Base-by-base conservation (phyloP, 2,329 filamentous ascomycete species). In the Ascochyta pisi region DNA sequence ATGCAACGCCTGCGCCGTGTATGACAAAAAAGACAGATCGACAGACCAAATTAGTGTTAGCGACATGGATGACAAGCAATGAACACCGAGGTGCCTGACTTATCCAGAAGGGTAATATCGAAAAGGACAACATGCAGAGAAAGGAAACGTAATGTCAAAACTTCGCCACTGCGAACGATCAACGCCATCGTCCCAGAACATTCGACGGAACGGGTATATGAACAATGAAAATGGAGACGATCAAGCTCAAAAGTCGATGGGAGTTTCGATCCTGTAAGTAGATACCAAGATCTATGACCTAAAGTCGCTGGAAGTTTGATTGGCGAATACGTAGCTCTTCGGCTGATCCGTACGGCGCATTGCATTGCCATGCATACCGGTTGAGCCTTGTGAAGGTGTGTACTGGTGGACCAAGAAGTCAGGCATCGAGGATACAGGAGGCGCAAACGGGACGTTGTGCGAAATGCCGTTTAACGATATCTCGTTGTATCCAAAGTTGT, bases 281-380 rank as follows among this genome's bases (percentile, higher is more conserved):
- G 12, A 19, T 4, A 33, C 26, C 6, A 22, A 4, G 16, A 19
- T 10, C 34, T 48, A 57, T 5, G 54, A 52, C 35, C 50, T 60
- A 61, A 80, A 81, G 60, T 80, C 76, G 56, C 74, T 71, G 1
- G 79, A 78, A 9, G 76, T 76, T 53, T 79, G 77, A 44, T 81
- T 81, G 41, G 78, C 77, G 52, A 82, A 82, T 15, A 78, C 78
- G 61, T 79, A 82, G 54, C 73, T 79, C 67, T 80, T 81, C 2
- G 76, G 62, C 57, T 73, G 65, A n/a, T 68, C 65, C 23, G 66
- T 60, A 29, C 66, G 66, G n/a, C 68, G 69, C 33, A 69, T 54
- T 12, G 70, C 43, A 12, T 63, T 63, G 43, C 62, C 65, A 42
- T 71, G 63, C 40, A 75, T 48, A 42, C 67, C 78, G 26, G 42